These are phyloP conservation scores for Conticribra guillardii DNA, from an alignment of 108 stramenopile genomes.

Conservation along the genomic window DNA sequence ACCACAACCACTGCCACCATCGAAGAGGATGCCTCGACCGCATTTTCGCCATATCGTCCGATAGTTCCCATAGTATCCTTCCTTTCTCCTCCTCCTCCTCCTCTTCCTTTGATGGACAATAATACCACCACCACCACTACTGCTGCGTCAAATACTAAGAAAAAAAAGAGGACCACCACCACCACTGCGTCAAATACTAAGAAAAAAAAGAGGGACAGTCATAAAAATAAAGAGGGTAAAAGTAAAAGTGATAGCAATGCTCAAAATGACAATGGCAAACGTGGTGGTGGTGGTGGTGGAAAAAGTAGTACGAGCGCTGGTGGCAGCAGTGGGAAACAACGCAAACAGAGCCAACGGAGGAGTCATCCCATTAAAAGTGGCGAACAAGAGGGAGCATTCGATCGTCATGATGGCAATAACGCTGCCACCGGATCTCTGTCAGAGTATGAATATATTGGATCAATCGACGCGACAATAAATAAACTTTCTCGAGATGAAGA, in stretches of 20 bases:
- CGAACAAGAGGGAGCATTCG: not conserved
- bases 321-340: not conserved
- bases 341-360: not conserved
- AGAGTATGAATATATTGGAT: not conserved
- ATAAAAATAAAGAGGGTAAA: too few relatives aligned
- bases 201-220: not conserved
- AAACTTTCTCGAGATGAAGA: not conserved
- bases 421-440: too few relatives aligned
- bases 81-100: conserved; percentile 9
- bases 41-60: conserved; percentile 16
- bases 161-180: too few relatives aligned
- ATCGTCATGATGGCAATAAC: too few relatives aligned
- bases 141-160: too few relatives aligned
- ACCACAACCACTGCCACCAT: not conserved
- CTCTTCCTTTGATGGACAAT: too few relatives aligned
- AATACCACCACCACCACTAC: too few relatives aligned
- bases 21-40: conserved; percentile 7
- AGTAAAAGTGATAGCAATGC: too few relatives aligned
- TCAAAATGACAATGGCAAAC: not conserved
- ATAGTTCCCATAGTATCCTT: not conserved
- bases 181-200: conserved; percentile 1
- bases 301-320: not conserved
- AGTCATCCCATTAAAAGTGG: not conserved
- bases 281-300: not conserved
- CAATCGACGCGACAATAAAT: not conserved